Evolutionary conservation across 257 asterid genomes (phyloP), one percentile per base, ranked within the genome.

Genomic region (Coffea canephora): DNA sequence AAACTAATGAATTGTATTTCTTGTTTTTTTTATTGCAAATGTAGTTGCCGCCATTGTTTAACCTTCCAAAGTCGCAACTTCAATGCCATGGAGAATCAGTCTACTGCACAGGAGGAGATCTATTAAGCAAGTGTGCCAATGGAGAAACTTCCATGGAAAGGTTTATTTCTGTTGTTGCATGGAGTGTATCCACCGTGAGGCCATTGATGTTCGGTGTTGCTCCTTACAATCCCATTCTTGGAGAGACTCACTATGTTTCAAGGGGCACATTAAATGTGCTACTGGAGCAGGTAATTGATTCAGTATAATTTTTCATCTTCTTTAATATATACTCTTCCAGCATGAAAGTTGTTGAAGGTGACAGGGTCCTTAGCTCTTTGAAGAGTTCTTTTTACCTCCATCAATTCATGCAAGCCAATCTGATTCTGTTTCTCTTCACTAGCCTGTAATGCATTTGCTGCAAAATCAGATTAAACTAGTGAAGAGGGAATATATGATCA

Each of bases 161-260:
- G 49, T 83, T 93, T 54, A 10, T 79, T 3, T 82, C 88, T 2
- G 95, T 93, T 16, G 96, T 93, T 3, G 98, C 87, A 5, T 95
- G 98, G 99, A 95, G 89, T 87, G 82, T 93, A 73, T 95, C 98
- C 36, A 91, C 92, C 2, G 3, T 84, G 19, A 90, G 99, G 0
- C 98, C 98, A 0, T 79, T 92, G 76, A 45, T 78, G 55, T 93
- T 95, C n/a, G 99, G 98, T 4, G 78, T 92, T 75, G 97, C 96
- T 41, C 99, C 99, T 3, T 95, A 88, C 78, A 95, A 95, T 87
- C 96, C 99, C 19, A 74, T 93, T 34, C 97, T 95, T 48, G 99
- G 99, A 50, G 99, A 95, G 81, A 93, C 98, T 78, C 99, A 95
- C 81, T 97, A 95, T 80, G 97, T 91, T 77, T 91, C 97, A 6